These are phyloP conservation scores for Taphrina betulina DNA, from an alignment of 1,139 yeast species.

Conservation along the genomic window DNA sequence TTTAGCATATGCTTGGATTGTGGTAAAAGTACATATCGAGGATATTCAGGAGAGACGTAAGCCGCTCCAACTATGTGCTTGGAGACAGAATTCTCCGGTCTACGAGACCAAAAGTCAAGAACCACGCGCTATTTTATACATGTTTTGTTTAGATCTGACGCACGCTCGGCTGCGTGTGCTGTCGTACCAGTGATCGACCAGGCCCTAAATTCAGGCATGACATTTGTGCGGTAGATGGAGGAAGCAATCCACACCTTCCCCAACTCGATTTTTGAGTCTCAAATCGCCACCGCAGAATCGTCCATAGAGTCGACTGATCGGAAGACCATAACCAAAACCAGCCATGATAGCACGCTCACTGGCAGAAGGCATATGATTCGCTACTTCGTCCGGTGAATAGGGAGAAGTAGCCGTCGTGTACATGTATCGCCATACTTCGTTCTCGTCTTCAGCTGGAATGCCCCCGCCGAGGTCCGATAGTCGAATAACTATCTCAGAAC, in stretches of 20 bases:
- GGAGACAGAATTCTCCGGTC: no score
- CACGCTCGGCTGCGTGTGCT: no score
- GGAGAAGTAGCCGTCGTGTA: conserved; percentile 70
- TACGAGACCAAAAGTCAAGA: no score
- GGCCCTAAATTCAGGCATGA: no score
- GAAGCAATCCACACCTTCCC: conserved; percentile 91
- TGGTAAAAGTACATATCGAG: no score
- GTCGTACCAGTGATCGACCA: no score
- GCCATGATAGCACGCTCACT: conserved; percentile 32
- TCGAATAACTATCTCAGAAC: conserved; percentile 67
- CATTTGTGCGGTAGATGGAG: conserved; percentile 55
- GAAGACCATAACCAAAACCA: conserved; percentile 89
- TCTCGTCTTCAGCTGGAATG: conserved; percentile 77
- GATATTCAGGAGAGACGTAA: no score
- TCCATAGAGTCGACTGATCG: conserved; percentile 80
- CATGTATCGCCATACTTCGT: conserved; percentile 86
- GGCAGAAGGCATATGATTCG: conserved; percentile 13
- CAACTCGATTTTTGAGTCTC: conserved; percentile 85
- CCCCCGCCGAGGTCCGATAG: conserved; percentile 95
- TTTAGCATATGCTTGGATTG: no score
- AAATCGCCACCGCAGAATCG: conserved; percentile 90
- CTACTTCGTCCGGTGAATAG: conserved; percentile 28
- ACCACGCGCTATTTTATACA: no score
- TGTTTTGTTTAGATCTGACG: no score
- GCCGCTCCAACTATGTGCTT: no score